These are phyloP conservation scores for Plasmodium ovale DNA, from an alignment of 169 alveolate genomes.

Conservation along the genomic window DNA sequence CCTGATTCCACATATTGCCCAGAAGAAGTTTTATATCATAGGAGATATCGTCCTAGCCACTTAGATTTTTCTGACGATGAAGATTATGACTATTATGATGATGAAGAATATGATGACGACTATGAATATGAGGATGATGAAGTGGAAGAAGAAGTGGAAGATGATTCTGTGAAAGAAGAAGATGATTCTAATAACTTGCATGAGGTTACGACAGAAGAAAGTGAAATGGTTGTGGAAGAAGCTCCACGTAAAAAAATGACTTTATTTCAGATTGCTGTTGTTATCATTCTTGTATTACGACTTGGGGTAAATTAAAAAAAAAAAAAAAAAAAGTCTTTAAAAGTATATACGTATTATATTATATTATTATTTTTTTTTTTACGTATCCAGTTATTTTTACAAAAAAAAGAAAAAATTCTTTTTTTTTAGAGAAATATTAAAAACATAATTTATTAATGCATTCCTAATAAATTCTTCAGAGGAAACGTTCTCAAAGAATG, in stretches of 20 bases:
- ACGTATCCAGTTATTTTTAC: background rate
- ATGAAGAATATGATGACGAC: background rate
- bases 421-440: too few relatives aligned
- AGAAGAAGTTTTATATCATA: too few relatives aligned
- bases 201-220: background rate
- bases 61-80: too few relatives aligned
- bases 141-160: background rate
- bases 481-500: background rate
- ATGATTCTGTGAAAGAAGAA: background rate
- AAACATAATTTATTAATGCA: slow-evolving; percentile 47
- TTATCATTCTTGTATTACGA: too few relatives aligned
- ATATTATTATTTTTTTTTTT: too few relatives aligned
- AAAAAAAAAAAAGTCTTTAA: too few relatives aligned
- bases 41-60: too few relatives aligned
- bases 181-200: background rate
- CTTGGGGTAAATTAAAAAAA: too few relatives aligned
- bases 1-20: too few relatives aligned
- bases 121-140: background rate
- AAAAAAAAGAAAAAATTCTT: too few relatives aligned
- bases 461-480: slow-evolving; percentile 7
- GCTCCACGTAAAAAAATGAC: background rate
- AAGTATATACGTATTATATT: too few relatives aligned
- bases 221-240: background rate
- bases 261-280: too few relatives aligned
- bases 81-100: background rate